Conservation (phyloP, 805 yeast genomes). For the Trichomonascus vanleenenianus region DNA sequence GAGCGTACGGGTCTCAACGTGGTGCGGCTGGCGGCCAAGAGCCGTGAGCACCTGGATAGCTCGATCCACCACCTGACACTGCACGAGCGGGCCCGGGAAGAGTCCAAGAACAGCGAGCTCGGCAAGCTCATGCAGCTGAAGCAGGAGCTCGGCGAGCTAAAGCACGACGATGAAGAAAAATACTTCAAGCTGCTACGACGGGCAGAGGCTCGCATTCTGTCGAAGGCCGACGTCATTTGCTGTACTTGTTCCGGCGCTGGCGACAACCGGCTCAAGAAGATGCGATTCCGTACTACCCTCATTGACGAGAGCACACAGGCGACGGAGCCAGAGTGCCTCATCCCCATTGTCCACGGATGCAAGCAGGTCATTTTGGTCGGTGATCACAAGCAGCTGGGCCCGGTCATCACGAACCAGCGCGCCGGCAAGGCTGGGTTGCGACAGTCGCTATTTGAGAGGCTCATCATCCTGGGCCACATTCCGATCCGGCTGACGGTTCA, state of each 20-base stretch:
- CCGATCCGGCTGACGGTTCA: constrained; percentile 88
- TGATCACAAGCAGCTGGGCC: constrained; percentile 94
- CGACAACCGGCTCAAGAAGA: constrained; percentile 48
- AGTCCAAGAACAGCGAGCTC: constrained; percentile 32
- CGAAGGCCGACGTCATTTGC: constrained; percentile 69
- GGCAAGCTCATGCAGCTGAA: constrained; percentile 51
- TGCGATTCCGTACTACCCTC: constrained; percentile 67
- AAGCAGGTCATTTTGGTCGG: constrained; percentile 87
- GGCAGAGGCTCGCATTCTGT: constrained; percentile 44
- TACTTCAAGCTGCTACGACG: constrained; percentile 36
- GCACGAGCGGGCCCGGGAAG: constrained; percentile 46
- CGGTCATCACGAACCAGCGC: constrained; percentile 70
- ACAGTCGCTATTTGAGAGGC: constrained; percentile 82
- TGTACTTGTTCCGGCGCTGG: constrained; percentile 93
- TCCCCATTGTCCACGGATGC: constrained; percentile 84
- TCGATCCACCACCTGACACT: constrained; percentile 51
- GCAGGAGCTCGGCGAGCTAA: constrained; percentile 62
- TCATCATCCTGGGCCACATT: constrained; percentile 70
- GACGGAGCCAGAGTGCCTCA: constrained; percentile 83
- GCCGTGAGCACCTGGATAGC: constrained; percentile 74
- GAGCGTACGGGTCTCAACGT: constrained; percentile 66
- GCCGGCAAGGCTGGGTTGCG: constrained; percentile 83
- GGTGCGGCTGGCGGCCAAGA: constrained; percentile 65
- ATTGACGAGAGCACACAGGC: constrained; percentile 95
- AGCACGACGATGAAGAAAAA: constrained; percentile 42